These are phyloP conservation scores for Excoecaria agallocha DNA, from an alignment of 345 rosid species.

Conservation along the genomic window DNA sequence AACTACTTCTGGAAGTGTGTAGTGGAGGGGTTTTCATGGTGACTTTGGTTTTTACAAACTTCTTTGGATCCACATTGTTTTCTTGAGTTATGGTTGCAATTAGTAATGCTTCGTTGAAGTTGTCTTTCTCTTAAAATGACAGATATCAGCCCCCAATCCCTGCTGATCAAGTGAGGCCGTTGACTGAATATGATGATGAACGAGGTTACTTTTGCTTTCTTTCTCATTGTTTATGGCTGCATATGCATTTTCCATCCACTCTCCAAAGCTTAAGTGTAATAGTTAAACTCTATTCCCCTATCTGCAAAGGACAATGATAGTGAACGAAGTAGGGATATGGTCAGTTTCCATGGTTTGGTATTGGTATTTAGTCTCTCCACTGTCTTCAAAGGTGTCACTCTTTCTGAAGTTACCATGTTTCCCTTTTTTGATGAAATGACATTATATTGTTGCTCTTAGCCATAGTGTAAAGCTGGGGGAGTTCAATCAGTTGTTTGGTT, in stretches of 20 bases:
- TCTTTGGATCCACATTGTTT: no score
- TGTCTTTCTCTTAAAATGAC: not conserved
- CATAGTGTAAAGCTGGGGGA: no score
- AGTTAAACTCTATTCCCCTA: conserved; percentile 7
- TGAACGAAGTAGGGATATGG: conserved; percentile 21
- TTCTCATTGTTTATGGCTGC: not conserved
- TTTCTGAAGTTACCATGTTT: not conserved
- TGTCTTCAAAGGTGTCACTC: not conserved
- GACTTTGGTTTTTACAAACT: not conserved
- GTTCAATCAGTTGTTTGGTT: no score
- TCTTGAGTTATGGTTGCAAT: not conserved
- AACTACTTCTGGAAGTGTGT: not conserved
- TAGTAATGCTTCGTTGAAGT: not conserved
- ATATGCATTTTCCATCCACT: not conserved
- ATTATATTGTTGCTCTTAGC: no score
- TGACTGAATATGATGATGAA: conserved; percentile 27
- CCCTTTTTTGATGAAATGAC: not conserved
- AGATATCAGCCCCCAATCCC: conserved; percentile 38
- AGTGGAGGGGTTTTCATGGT: not conserved
- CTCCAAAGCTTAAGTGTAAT: not conserved
- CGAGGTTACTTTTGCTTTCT: conserved; percentile 20
- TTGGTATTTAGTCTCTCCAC: not conserved
- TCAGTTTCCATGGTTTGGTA: not conserved
- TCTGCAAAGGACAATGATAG: conserved; percentile 17
- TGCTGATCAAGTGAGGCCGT: conserved; percentile 34